Evolutionary conservation across 352 stramenopile species (phyloP), one percentile per base, ranked within the genome.

Genomic region (Globisporangium ultimum): DNA sequence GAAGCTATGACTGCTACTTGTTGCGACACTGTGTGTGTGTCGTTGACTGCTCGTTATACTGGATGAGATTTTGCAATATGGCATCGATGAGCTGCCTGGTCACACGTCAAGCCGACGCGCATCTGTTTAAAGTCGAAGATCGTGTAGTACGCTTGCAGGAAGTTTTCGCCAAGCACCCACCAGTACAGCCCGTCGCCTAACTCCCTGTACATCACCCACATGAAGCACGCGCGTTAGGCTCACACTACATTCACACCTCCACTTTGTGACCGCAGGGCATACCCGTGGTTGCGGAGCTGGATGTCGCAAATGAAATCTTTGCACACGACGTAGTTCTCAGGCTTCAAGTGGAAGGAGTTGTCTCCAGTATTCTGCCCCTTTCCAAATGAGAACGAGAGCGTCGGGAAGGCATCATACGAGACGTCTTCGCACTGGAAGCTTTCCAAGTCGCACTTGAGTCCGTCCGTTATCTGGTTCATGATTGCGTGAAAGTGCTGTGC

Each of bases 151-250:
- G 72, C 67, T 48, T 76, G 59, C 28, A 88, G 58, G 64, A 90
- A 88, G 28, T 62, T 71, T 54, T 86, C 76, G 14, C 80, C 78
- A 1, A 88, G 63, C 24, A 88, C 76, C 80, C 80, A 90, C 72
- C 78, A 88, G 49, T 60, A 73, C 22, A 74, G 46, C 0, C 70
- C 68, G 3, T 83, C 68, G 36, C 71, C 72, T 22, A 81, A 51
- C 49, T 71, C 70, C 8, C 70, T 79, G 47, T 15, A 42, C 2
- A 14, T 2, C 4, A 48, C 9, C 13, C 36, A 4, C 4, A n/a
- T 3, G 52, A n/a, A 7, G 13, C n/a, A 50, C 36, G 21, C 22
- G 21, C 34, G 46, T 15, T 14, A 20, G 36, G 17, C 48, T 15
- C 2, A 55, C 32, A 13, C 46, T 40, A 42, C 17, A n/a, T n/a